Conservation (phyloP, 2,329 filamentous ascomycete species). For the Xylariomycetidae sp. region DNA sequence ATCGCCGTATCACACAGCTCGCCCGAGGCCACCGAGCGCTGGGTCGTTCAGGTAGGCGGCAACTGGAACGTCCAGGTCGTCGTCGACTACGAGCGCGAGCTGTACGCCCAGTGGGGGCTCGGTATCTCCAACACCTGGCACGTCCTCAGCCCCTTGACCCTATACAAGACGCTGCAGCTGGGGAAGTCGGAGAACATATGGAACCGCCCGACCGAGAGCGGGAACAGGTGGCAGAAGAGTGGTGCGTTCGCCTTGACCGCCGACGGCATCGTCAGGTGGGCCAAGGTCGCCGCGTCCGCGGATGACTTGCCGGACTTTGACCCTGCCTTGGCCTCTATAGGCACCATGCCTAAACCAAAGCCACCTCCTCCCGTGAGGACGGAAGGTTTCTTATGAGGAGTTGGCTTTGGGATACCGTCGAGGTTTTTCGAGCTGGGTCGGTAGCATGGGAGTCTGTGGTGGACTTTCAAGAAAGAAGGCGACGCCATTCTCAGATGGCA, state of each 20-base stretch:
- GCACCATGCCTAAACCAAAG: constrained; percentile 44
- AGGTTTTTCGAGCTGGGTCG: too few relatives aligned
- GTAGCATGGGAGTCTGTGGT: too few relatives aligned
- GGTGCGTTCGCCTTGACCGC: constrained; percentile 60
- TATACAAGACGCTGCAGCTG: constrained; percentile 54
- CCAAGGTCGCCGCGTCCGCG: constrained; percentile 39
- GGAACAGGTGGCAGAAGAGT: constrained; percentile 63
- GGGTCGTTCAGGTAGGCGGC: constrained; percentile 53
- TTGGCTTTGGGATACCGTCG: too few relatives aligned
- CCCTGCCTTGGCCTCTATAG: constrained; percentile 35
- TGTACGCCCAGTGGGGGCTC: constrained; percentile 64
- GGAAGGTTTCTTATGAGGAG: constrained; percentile 23
- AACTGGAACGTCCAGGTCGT: constrained; percentile 55
- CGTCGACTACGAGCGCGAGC: constrained; percentile 53
- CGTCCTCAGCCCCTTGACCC: constrained; percentile 52
- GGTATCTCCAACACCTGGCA: constrained; percentile 59
- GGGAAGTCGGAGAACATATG: constrained; percentile 61
- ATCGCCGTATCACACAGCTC: constrained; percentile 60
- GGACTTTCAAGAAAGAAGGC: too few relatives aligned
- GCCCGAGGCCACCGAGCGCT: constrained; percentile 47
- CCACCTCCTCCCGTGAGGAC: constrained; percentile 21
- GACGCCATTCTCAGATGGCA: too few relatives aligned
- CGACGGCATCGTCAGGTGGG: constrained; percentile 49
- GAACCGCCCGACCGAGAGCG: constrained; percentile 61
- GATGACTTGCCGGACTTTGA: constrained; percentile 52